Evolutionary conservation across 768 basidiomycete genomes (phyloP).

Genomic region (Crassisporium funariophilum): DNA sequence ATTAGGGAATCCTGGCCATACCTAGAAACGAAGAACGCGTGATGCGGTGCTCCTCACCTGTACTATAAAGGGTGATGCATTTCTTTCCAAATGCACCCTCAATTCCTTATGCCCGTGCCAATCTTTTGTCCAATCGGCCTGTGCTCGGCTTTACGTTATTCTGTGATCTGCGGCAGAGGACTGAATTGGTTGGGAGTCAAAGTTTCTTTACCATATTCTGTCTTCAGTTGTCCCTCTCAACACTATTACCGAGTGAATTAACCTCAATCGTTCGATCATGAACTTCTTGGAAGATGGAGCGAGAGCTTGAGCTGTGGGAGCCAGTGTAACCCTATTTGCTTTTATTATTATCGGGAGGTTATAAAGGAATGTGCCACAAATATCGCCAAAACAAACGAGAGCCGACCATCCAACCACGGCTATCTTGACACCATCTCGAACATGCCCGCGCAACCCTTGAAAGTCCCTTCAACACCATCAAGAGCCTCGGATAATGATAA

Average conservation of each 20-base stretch:
- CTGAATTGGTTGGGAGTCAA: background rate
- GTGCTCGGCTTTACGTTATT: too few species aligned
- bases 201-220: too few species aligned
- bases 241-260: background rate
- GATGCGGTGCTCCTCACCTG: too few species aligned
- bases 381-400: background rate
- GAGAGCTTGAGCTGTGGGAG: background rate
- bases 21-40: too few species aligned
- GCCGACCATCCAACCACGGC: slow-evolving; percentile 5
- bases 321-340: slow-evolving; percentile 15
- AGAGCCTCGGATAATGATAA: slow-evolving; percentile 44
- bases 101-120: too few species aligned
- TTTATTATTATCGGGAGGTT: slow-evolving; percentile 11
- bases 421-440: slow-evolving; percentile 41
- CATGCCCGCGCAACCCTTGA: slow-evolving; percentile 63
- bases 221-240: too few species aligned
- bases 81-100: too few species aligned
- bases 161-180: too few species aligned
- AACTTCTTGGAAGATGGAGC: background rate
- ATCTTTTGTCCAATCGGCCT: too few species aligned
- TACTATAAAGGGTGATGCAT: too few species aligned
- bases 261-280: background rate
- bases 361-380: background rate
- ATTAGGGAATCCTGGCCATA: too few species aligned
- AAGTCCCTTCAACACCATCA: slow-evolving; percentile 61